Percentiles rank a stretch among this genome's conserved stretches.
These are phyloP conservation scores for Lecanosticta acicola DNA, from an alignment of 2,329 filamentous ascomycete species.

Conservation along the genomic window DNA sequence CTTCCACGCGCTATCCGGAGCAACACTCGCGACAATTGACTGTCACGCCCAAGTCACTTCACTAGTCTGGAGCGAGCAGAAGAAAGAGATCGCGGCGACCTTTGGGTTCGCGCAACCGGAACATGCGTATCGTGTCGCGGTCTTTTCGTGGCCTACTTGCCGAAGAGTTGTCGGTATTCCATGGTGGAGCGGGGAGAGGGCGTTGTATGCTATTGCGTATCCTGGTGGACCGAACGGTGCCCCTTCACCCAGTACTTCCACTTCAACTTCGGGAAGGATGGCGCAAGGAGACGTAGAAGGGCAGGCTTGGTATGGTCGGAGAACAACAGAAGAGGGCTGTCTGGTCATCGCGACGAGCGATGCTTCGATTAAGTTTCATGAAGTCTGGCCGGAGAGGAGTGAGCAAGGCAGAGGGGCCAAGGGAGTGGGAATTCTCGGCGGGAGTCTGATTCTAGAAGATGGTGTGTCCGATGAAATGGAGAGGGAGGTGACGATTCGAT, in stretches of 20 bases:
- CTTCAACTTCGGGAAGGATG: not conserved
- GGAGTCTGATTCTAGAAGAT: constrained; percentile 78
- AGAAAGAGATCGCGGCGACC: constrained; percentile 83
- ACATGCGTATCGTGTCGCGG: constrained; percentile 80
- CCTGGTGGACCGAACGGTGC: constrained; percentile 54
- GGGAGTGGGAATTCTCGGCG: constrained; percentile 55
- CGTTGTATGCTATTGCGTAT: constrained; percentile 82
- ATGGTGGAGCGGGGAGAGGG: constrained; percentile 72
- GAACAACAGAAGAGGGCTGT: constrained; percentile 66
- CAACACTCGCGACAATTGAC: constrained; percentile 80
- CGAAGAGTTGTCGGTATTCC: constrained; percentile 77
- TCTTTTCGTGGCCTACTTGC: constrained; percentile 93
- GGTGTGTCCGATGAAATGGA: constrained; percentile 74
- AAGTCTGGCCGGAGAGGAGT: constrained; percentile 63
- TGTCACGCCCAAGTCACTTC: constrained; percentile 91
- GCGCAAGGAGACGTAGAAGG: constrained; percentile 15
- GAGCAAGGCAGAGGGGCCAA: constrained; percentile 1
- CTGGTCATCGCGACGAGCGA: constrained; percentile 90
- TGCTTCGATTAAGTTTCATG: constrained; percentile 89
- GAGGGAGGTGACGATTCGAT: constrained; percentile 41
- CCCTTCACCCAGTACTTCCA: not conserved
- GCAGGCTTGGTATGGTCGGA: constrained; percentile 51
- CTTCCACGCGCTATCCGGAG: constrained; percentile 78
- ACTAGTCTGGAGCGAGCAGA: constrained; percentile 68
- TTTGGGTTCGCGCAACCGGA: constrained; percentile 92